Evolutionary conservation across 1,139 yeast genomes (phyloP), one percentile per base, ranked within the genome.

Genomic region (Hansenula sp.): DNA sequence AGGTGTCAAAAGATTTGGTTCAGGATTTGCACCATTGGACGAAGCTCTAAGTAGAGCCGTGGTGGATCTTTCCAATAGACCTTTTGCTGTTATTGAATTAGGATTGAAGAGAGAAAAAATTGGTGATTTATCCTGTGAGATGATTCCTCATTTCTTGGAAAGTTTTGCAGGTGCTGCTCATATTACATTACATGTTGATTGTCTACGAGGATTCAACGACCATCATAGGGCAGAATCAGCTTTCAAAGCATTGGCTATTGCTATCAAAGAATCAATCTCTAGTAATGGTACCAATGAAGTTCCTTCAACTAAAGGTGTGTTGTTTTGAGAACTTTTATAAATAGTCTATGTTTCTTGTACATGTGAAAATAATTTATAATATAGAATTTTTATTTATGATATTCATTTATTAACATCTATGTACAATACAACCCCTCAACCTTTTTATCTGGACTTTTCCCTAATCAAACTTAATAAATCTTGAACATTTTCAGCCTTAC

Each of bases 171-270:
- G 85, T 58, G 86, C 87, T 41, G 96, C 98, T 1, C 84, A 84
- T 46, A 77, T 93, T 41, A 93, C 99, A 1, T 62, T 93, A 61
- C 99, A 93, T 59, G 96, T 93, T 29, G 99, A 94, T 65, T 88
- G 96, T 63, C 63, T 93, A 49, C 74, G 97, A 53, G 99, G 99
- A 0, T 79, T 78, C 64, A 93, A 93, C 65, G 99, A 93, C 64
- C 99, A 93, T 65, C 99, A 93, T 67, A 75, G 97, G 52, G 88
- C 96, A 35, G 99, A 93, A 66, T 79, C 90, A 61, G 98, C 99
- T 0, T 93, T 93, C 71, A 93, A 93, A 68, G 96, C 98, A 1
- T 70, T 90, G 56, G 99, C 99, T 0, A 73, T 93, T 24, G 99
- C 99, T 7, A 74, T 93, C 43, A 84, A 79, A 57, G 96, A 90